These are phyloP conservation scores for Bipolaris gigantea DNA, from an alignment of 2,329 filamentous ascomycete genomes.

Conservation along the genomic window DNA sequence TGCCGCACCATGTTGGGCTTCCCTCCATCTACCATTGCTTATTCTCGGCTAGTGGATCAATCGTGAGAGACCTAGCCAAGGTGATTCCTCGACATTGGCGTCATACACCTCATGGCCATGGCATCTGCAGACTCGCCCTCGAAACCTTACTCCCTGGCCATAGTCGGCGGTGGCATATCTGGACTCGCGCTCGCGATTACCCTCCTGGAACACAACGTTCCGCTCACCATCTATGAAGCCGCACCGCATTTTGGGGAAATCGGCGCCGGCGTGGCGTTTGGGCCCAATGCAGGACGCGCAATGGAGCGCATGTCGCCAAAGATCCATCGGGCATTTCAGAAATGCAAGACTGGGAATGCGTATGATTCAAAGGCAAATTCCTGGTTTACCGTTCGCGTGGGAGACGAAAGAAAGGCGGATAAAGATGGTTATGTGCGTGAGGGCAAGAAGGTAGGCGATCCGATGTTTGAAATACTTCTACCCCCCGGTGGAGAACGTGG, in stretches of 20 bases:
- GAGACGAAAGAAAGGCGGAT: slow-evolving; percentile 36
- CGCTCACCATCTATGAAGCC: slow-evolving; percentile 59
- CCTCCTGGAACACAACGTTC: slow-evolving; percentile 52
- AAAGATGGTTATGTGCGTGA: slow-evolving; percentile 32
- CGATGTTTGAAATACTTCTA: slow-evolving; percentile 33
- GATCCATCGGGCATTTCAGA: slow-evolving; percentile 45
- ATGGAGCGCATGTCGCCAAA: slow-evolving; percentile 57
- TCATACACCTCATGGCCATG: slow-evolving; percentile 16
- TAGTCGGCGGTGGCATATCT: slow-evolving; percentile 62
- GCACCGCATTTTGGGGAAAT: slow-evolving; percentile 59
- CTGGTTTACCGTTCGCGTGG: slow-evolving; percentile 40
- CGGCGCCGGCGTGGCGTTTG: slow-evolving; percentile 60
- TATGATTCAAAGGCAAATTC: slow-evolving; percentile 25
- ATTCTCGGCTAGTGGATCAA: neutral
- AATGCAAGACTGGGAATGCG: slow-evolving; percentile 46
- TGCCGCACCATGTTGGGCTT: neutral
- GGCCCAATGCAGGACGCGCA: slow-evolving; percentile 58
- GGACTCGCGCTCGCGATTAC: slow-evolving; percentile 59
- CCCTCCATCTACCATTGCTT: neutral
- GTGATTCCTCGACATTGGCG: neutral
- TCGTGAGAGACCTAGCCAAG: neutral
- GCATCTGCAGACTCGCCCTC: slow-evolving; percentile 16
- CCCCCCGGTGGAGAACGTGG: slow-evolving; percentile 31
- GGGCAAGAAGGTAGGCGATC: slow-evolving; percentile 37
- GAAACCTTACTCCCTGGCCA: slow-evolving; percentile 54